phyloP scores from a whole-genome alignment of 768 basidiomycete species.

The Baorangia bicolor region DNA sequence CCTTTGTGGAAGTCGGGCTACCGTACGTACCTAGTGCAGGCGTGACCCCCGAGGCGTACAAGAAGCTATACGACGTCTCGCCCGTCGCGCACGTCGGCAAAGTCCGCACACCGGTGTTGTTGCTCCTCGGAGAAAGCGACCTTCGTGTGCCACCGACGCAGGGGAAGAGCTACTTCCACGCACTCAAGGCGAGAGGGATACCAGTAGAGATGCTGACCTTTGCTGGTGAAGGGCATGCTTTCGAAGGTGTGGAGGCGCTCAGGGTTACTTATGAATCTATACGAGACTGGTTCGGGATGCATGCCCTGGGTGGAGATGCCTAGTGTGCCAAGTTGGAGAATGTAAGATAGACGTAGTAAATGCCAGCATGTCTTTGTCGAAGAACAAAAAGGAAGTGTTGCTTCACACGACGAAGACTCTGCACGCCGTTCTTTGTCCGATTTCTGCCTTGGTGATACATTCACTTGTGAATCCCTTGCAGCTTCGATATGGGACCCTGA shows the following conservation, averaged over 20 bases:
- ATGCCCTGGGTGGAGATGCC: no score
- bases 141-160: constrained; percentile 57
- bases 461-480: neutral
- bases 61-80: constrained; percentile 47
- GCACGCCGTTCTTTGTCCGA: neutral
- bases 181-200: constrained; percentile 46
- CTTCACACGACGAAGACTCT: no score
- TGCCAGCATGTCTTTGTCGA: neutral
- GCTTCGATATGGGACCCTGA: no score
- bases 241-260: constrained; percentile 53
- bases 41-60: constrained; percentile 43
- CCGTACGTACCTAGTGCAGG: constrained; percentile 34
- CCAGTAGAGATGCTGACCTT: no score
- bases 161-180: constrained; percentile 58
- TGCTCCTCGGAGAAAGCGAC: constrained; percentile 58
- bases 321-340: no score
- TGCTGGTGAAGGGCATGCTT: constrained; percentile 37
- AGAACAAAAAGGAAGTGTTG: no score
- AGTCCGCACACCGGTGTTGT: constrained; percentile 49
- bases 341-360: no score
- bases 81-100: constrained; percentile 50
- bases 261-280: constrained; percentile 41
- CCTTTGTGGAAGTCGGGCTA: constrained; percentile 38
- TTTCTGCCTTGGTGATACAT: neutral
- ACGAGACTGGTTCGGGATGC: constrained; percentile 44